Evolutionary conservation across 106 monocot species (phyloP).

Genomic region (Gastrodia elata): DNA sequence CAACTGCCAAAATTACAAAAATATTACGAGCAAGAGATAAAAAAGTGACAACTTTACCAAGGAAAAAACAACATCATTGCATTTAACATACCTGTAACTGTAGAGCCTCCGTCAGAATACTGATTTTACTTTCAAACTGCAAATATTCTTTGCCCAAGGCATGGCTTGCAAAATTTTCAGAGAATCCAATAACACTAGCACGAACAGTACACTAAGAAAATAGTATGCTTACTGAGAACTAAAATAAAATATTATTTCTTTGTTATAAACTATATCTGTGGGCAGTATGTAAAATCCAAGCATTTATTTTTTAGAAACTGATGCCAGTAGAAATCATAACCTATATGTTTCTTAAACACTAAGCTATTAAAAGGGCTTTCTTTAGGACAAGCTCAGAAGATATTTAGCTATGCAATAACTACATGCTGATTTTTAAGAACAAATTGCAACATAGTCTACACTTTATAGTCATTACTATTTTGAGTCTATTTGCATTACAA

Average conservation of each 20-base stretch:
- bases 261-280: no score
- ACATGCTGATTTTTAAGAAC: background rate
- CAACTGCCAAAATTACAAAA: slow-evolving; percentile 41
- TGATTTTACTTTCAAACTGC: slow-evolving; percentile 20
- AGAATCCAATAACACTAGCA: slow-evolving; percentile 61
- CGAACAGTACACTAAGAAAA: slow-evolving; percentile 68
- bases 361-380: background rate
- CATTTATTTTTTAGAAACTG: background rate
- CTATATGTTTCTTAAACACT: background rate
- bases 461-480: no score
- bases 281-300: no score
- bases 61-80: slow-evolving; percentile 5
- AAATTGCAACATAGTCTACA: no score
- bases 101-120: slow-evolving; percentile 59
- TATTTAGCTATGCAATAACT: background rate
- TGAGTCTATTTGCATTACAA: no score
- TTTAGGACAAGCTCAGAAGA: background rate
- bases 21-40: background rate
- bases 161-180: slow-evolving; percentile 17
- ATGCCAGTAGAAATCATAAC: background rate
- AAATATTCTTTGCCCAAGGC: slow-evolving; percentile 25
- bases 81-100: slow-evolving; percentile 53
- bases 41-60: background rate
- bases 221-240: slow-evolving; percentile 1
- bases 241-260: background rate